phyloP scores from a whole-genome alignment of 768 basidiomycete genomes.

The Gloeophyllum trabeum region DNA sequence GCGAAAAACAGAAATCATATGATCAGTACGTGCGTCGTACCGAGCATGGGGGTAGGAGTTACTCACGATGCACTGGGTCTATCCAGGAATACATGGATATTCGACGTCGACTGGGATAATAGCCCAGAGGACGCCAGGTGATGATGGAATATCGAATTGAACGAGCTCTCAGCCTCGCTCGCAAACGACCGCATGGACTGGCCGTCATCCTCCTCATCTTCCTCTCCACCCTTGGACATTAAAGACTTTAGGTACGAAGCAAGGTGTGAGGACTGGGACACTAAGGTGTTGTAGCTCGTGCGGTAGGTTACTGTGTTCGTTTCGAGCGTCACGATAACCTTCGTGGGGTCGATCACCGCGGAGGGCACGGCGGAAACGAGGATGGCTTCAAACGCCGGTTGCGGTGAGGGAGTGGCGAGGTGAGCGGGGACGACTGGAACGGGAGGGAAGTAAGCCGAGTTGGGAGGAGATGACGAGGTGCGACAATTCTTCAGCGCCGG shows the following conservation, averaged over 20 bases:
- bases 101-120: conserved; percentile 24
- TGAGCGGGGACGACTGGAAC: conserved; percentile 40
- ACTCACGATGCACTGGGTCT: conserved; percentile 72
- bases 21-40: conserved; percentile 1
- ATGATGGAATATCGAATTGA: conserved; percentile 44
- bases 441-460: conserved; percentile 26
- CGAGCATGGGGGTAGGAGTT: not conserved
- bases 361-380: conserved; percentile 49
- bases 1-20: conserved; percentile 2
- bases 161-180: conserved; percentile 25
- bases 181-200: conserved; percentile 46
- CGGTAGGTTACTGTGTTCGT: conserved; percentile 57
- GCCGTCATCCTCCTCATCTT: conserved; percentile 27
- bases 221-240: conserved; percentile 18
- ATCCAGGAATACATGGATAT: conserved; percentile 64
- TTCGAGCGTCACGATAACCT: conserved; percentile 61
- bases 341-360: conserved; percentile 38
- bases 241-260: conserved; percentile 24
- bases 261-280: conserved; percentile 58
- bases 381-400: conserved; percentile 53
- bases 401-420: conserved; percentile 30
- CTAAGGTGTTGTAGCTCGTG: conserved; percentile 57
- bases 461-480: conserved; percentile 11
- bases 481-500: conserved; percentile 13
- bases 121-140: conserved; percentile 55